Percentiles rank a stretch among this genome's conserved stretches.
These are phyloP conservation scores for Aspergillus clavatus DNA, from an alignment of 2,329 filamentous ascomycete species.

Conservation along the genomic window DNA sequence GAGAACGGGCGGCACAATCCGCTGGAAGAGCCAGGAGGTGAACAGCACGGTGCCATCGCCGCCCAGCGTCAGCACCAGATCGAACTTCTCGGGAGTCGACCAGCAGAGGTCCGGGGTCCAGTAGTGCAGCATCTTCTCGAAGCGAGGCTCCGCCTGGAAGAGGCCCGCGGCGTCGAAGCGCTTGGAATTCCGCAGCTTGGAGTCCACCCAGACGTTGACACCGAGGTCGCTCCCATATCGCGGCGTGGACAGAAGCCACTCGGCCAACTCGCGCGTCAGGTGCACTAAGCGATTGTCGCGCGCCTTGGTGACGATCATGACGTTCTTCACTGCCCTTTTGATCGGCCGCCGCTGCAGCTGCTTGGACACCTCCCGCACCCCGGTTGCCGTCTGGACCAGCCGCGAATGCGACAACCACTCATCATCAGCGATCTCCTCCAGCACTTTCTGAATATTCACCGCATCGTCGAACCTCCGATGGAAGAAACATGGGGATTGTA, in stretches of 20 bases:
- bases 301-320: constrained; percentile 99
- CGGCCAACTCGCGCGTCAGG: constrained; percentile 78
- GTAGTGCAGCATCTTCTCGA: constrained; percentile 80
- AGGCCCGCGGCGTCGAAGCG: constrained; percentile 76
- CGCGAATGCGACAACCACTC: constrained; percentile 90
- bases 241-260: constrained; percentile 83
- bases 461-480: constrained; percentile 95
- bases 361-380: constrained; percentile 91
- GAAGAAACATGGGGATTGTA: constrained; percentile 95
- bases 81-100: constrained; percentile 89
- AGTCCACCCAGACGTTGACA: constrained; percentile 96
- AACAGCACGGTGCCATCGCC: constrained; percentile 97
- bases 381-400: constrained; percentile 89
- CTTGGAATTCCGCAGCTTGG: constrained; percentile 81
- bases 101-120: constrained; percentile 97
- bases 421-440: constrained; percentile 85
- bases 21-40: constrained; percentile 94
- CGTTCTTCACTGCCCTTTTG: constrained; percentile 81
- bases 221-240: constrained; percentile 86
- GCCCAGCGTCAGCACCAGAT: constrained; percentile 86
- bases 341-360: constrained; percentile 90
- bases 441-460: constrained; percentile 87
- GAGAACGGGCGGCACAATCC: constrained; percentile 86
- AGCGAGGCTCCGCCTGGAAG: constrained; percentile 67
- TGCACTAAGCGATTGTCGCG: constrained; percentile 89